Percentiles rank a stretch among this genome's conserved stretches.
Evolutionary conservation across 1,284 basidiomycete genomes (phyloP).

Genomic region (Fomitopsis palustris): DNA sequence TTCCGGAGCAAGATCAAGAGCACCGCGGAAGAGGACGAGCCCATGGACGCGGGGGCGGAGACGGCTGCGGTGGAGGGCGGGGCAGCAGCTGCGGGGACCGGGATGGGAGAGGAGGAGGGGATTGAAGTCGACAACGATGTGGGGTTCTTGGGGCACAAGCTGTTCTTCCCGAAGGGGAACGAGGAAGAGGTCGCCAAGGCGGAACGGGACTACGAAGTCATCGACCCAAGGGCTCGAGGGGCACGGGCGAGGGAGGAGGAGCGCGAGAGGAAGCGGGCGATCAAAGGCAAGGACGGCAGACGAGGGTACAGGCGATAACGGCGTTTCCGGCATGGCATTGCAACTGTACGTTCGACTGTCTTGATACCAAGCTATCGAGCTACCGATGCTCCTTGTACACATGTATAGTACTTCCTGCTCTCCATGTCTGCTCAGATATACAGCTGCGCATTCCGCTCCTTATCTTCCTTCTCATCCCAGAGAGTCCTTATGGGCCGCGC

Average conservation of each 20-base stretch:
- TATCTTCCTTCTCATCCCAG: slow-evolving; percentile 35
- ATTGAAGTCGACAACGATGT: slow-evolving; percentile 82
- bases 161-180: slow-evolving; percentile 79
- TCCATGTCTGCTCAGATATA: slow-evolving; percentile 12
- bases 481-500: slow-evolving; percentile 37
- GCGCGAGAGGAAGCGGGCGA: slow-evolving; percentile 53
- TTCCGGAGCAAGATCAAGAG: slow-evolving; percentile 71
- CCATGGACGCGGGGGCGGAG: slow-evolving; percentile 27
- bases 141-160: slow-evolving; percentile 73
- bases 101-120: slow-evolving; percentile 42
- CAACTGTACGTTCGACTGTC: not conserved
- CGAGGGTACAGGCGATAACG: slow-evolving; percentile 24
- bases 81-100: slow-evolving; percentile 11
- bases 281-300: slow-evolving; percentile 30
- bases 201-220: slow-evolving; percentile 88
- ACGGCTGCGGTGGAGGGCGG: slow-evolving; percentile 23
- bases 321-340: not conserved
- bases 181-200: slow-evolving; percentile 75
- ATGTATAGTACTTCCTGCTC: not conserved
- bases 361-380: not conserved
- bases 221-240: slow-evolving; percentile 69
- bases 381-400: not conserved
- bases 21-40: slow-evolving; percentile 27
- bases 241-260: slow-evolving; percentile 75
- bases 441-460: slow-evolving; percentile 18